Conservation (phyloP, 2,329 filamentous ascomycete species). For the Coniochaeta sp. region DNA sequence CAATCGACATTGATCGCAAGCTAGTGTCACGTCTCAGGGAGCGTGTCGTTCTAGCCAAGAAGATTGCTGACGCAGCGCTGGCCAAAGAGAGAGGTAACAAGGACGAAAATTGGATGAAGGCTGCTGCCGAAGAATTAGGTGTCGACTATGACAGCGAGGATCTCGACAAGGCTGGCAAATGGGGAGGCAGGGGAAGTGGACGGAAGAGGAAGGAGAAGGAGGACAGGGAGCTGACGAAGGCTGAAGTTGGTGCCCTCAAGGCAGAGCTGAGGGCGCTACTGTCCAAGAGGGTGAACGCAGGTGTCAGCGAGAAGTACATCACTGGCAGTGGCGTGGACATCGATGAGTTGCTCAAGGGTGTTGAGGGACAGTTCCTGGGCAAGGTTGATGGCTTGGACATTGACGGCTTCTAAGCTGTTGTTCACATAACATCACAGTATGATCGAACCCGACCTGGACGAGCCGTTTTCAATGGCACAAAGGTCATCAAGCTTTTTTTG, state of each 20-base stretch:
- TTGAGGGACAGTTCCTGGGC: constrained; percentile 61
- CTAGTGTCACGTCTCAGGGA: constrained; percentile 70
- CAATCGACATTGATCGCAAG: constrained; percentile 74
- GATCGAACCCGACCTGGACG: no score
- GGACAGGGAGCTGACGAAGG: constrained; percentile 60
- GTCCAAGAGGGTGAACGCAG: constrained; percentile 69
- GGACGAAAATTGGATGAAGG: constrained; percentile 77
- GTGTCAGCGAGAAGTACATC: constrained; percentile 81
- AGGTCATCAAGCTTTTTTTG: no score
- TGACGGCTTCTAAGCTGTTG: constrained; percentile 10
- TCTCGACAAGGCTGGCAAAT: constrained; percentile 57
- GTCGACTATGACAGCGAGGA: constrained; percentile 91
- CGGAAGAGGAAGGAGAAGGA: constrained; percentile 69
- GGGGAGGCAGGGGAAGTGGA: constrained; percentile 63
- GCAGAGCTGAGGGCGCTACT: constrained; percentile 68
- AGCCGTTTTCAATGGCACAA: no score
- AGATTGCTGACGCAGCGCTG: constrained; percentile 71
- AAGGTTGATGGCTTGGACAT: constrained; percentile 33
- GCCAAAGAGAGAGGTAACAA: constrained; percentile 82
- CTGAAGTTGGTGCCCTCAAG: constrained; percentile 60
- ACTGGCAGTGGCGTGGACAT: constrained; percentile 81
- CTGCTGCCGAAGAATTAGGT: constrained; percentile 83
- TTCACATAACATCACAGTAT: neutral
- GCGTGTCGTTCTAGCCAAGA: constrained; percentile 74
- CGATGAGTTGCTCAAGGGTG: constrained; percentile 58